Evolutionary conservation across 2,329 filamentous ascomycete genomes (phyloP), one percentile per base, ranked within the genome.

Genomic region (Calonectria montana): DNA sequence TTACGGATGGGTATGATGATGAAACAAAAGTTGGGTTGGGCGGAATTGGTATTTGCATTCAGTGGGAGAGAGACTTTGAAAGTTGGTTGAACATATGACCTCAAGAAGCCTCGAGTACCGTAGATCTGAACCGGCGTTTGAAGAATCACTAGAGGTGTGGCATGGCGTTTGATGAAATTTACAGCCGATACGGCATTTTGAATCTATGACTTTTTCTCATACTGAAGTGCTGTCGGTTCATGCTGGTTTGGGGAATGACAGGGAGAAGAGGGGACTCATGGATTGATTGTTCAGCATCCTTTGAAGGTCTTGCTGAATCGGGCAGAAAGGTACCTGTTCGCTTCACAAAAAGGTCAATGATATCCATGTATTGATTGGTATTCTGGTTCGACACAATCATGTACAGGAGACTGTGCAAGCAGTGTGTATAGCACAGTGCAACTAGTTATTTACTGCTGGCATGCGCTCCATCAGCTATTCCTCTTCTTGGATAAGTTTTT

Each of bases 61-160:
- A 43, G 71, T 63, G 69, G 71, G 65, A 67, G 45, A 25, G 31
- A 39, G 53, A 59, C 41, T 53, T 72, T 75, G 64, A 69, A 63
- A 75, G 67, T 74, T 69, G 55, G 48, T 73, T 70, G 69, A 70
- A 73, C 63, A 73, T 43, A 69, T 63, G 23, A 75, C 76, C 74
- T 73, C 68, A 73, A 69, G 70, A 69, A 61, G 69, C 73, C 74
- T 79, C 71, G 35, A 75, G 69, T 72, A 68, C 71, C 65, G 70
- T 79, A 79, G 77, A 76, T 76, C 69, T 79, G 72, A 77, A 79
- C 73, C 77, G 77, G 77, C 78, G 77, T 79, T 79, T 78, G 69
- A 77, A 74, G 70, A 77, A 78, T 66, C 73, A 77, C 55, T 77
- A 76, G 75, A 79, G 75, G 74, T 79, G 77, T 73, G 77, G 75